These are phyloP conservation scores for Tetrahymena borealis DNA, from an alignment of 73 alveolate species.

Conservation along the genomic window DNA sequence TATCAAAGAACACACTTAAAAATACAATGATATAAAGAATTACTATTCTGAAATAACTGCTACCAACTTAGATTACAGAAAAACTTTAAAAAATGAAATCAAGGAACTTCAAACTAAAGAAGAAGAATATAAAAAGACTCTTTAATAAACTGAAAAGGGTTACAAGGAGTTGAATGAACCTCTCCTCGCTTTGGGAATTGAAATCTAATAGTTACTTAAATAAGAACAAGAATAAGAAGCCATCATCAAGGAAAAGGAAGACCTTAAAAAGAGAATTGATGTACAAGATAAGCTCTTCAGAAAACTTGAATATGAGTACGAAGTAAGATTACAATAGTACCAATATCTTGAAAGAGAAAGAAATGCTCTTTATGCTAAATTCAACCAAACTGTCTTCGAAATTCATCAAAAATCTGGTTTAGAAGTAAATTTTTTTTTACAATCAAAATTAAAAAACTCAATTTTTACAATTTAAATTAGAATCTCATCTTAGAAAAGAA, in stretches of 20 bases:
- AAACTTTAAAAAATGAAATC: slow-evolving; percentile 87
- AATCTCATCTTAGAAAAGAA: slow-evolving; percentile 84
- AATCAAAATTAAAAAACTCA: neutral
- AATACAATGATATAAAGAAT: slow-evolving; percentile 86
- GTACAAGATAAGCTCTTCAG: slow-evolving; percentile 67
- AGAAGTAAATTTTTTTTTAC: slow-evolving; percentile 9
- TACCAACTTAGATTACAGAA: slow-evolving; percentile 88
- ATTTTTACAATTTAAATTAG: neutral
- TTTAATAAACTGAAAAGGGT: slow-evolving; percentile 60
- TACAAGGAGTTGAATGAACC: slow-evolving; percentile 72
- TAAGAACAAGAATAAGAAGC: slow-evolving; percentile 65
- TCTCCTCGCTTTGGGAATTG: slow-evolving; percentile 73
- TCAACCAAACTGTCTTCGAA: slow-evolving; percentile 78
- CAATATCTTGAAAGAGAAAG: slow-evolving; percentile 87
- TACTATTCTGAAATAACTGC: slow-evolving; percentile 92
- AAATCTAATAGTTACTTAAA: slow-evolving; percentile 34
- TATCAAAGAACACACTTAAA: slow-evolving; percentile 83
- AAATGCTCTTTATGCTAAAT: slow-evolving; percentile 76
- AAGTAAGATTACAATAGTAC: slow-evolving; percentile 86
- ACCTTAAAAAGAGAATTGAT: slow-evolving; percentile 65
- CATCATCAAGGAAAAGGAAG: slow-evolving; percentile 61
- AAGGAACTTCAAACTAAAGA: slow-evolving; percentile 77
- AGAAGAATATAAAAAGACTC: slow-evolving; percentile 52
- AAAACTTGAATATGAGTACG: slow-evolving; percentile 91
- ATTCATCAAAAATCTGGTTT: slow-evolving; percentile 92